Conservation (phyloP, 768 basidiomycete species). For the Phanerodontia chrysosporium region DNA sequence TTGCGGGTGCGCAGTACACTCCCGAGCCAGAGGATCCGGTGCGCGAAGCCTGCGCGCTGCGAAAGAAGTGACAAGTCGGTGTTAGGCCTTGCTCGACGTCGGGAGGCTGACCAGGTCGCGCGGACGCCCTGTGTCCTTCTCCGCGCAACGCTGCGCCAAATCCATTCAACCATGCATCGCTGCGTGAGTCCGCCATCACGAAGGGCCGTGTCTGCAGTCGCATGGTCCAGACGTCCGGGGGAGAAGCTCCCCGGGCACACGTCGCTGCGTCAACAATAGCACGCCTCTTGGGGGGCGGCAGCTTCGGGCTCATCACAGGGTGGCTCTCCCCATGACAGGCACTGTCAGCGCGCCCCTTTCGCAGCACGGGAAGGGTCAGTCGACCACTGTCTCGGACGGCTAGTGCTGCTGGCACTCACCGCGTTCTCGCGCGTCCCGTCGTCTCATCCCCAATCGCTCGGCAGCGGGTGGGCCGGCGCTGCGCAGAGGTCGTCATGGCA, state of each 20-base stretch:
- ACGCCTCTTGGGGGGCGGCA: background rate
- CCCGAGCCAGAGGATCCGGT: conserved; percentile 4
- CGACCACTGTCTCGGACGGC: background rate
- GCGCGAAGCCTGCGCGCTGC: background rate
- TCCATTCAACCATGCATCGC: background rate
- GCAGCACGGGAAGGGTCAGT: background rate
- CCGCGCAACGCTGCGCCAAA: background rate
- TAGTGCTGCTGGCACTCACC: background rate
- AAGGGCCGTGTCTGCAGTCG: background rate
- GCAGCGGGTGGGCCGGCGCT: background rate
- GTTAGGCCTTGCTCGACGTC: background rate
- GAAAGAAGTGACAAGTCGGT: background rate
- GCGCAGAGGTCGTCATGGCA: conserved; percentile 1
- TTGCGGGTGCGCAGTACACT: conserved; percentile 8
- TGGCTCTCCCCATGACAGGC: background rate
- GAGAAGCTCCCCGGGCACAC: background rate
- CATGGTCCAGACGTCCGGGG: background rate
- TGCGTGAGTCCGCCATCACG: background rate
- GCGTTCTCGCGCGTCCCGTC: background rate
- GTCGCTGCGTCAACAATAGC: conserved; percentile 3
- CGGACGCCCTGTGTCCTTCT: background rate
- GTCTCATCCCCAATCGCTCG: too few relatives aligned
- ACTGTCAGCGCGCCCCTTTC: background rate
- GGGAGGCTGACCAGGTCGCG: background rate
- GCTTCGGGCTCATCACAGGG: background rate